Conservation (phyloP, 805 yeast species). For the Wickerhamomyces bisporus region DNA sequence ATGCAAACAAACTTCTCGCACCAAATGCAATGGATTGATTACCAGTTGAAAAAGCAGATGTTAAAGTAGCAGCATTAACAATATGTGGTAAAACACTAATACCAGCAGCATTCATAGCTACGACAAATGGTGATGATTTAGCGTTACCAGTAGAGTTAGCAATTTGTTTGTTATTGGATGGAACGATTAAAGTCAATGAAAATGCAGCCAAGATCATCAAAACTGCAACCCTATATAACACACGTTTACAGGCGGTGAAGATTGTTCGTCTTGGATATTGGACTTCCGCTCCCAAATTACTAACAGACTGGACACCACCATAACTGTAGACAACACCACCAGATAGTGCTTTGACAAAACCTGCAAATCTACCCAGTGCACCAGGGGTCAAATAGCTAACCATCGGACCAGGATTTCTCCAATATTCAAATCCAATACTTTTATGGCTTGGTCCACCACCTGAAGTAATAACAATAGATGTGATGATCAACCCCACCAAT, state of each 20-base stretch:
- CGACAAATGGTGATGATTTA: constrained; percentile 35
- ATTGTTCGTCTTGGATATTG: constrained; percentile 50
- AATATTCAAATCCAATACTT: constrained; percentile 33
- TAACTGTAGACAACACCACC: constrained; percentile 59
- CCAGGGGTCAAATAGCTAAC: constrained; percentile 28
- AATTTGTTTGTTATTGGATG: constrained; percentile 26
- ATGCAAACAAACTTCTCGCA: constrained; percentile 31
- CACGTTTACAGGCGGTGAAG: constrained; percentile 50
- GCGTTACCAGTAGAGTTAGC: constrained; percentile 28
- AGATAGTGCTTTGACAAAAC: constrained; percentile 53
- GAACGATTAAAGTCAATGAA: constrained; percentile 30
- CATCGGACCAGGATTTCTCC: constrained; percentile 28
- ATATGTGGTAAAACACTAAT: constrained; percentile 32
- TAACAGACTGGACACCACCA: constrained; percentile 53
- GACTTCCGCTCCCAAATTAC: constrained; percentile 50
- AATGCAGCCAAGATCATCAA: constrained; percentile 29
- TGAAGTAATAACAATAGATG: constrained; percentile 49
- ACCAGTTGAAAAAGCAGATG: constrained; percentile 36
- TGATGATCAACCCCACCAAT: constrained; percentile 52
- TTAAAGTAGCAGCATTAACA: constrained; percentile 34
- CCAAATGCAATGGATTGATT: constrained; percentile 27
- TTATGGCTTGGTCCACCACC: constrained; percentile 53
- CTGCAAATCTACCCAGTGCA: constrained; percentile 51
- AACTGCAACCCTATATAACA: constrained; percentile 26
- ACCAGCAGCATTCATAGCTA: constrained; percentile 43